Base-by-base conservation (phyloP, 306 rosid genomes). In the Cucumis cinereus region DNA sequence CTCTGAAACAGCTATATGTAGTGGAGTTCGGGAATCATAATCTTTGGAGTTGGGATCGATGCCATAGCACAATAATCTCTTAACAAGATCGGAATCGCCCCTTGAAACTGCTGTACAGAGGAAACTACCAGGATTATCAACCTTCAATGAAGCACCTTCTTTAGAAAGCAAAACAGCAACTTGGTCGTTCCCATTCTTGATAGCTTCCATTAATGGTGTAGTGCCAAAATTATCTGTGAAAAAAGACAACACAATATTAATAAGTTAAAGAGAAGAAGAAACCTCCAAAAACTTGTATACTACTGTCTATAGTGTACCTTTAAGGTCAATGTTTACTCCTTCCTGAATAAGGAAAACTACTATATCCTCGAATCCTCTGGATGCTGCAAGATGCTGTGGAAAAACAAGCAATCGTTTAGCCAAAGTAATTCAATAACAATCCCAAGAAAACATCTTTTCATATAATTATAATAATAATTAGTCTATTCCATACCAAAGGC, bases 41-140 rank as follows among this genome's bases (percentile, higher is more conserved):
- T 92, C 99, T 82, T 88, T 94, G 55, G 80, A 83, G 83, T 94
- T 90, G 59, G 97, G 96, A 83, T 94, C 97, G 83, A 94, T 63
- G 10, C 96, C 99, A 83, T 92, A 62, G 59, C 86, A 81, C 77
- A 94, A 69, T 62, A 90, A 80, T 82, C 96, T 88, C 85, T 73
- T 86, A 57, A 94, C 84, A 77, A 88, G 84, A 66, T 94, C 96
- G 33, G 93, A 79, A 80, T 94, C 97, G 71, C 98, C 97, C 89
- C 83, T 89, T 80, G 87, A 82, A 77, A 94, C 88, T n/a, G 96
- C 90, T 11, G 88, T 80, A 75, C 96, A 89, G 30, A 92, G 77
- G 80, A 92, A 83, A 79, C 87, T 83, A 71, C 96, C 97, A 47
- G 89, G 85, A 79, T 87, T 79, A 13, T 89, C 96, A 14, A 94